Evolutionary conservation across 345 rosid genomes (phyloP).

Genomic region (Corchorus olitorius): DNA sequence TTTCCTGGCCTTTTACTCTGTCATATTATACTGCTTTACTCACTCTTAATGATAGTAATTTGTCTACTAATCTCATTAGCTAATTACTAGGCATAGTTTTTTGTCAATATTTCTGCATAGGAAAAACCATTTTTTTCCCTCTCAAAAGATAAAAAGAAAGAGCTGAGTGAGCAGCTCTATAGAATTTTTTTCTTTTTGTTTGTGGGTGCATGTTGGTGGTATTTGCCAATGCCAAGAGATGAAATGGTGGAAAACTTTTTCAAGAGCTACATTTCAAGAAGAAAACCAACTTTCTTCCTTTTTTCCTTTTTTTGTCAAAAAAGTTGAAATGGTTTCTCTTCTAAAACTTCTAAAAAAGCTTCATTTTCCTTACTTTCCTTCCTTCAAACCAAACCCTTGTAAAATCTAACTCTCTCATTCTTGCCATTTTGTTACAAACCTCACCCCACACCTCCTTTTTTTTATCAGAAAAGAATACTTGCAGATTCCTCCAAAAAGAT

Average conservation of each 20-base stretch:
- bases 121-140: neutral
- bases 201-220: neutral
- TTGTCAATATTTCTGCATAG: neutral
- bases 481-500: constrained; percentile 30
- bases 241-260: constrained; percentile 23
- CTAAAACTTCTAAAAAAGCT: constrained; percentile 22
- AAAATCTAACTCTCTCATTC: constrained; percentile 10
- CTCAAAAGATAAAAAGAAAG: neutral
- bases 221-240: constrained; percentile 5
- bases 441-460: constrained; percentile 33
- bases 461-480: constrained; percentile 32
- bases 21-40: constrained; percentile 10
- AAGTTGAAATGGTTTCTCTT: constrained; percentile 22
- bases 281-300: constrained; percentile 13
- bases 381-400: constrained; percentile 17
- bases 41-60: neutral
- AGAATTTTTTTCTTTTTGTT: neutral
- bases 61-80: constrained; percentile 1
- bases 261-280: constrained; percentile 8
- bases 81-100: neutral
- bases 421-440: constrained; percentile 28
- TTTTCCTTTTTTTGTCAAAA: constrained; percentile 16
- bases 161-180: neutral
- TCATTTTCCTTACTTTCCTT: constrained; percentile 2
- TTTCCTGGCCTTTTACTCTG: constrained; percentile 12